Conservation (phyloP, 176 grass and related monocot genomes). For the Urochloa ruziziensis region DNA sequence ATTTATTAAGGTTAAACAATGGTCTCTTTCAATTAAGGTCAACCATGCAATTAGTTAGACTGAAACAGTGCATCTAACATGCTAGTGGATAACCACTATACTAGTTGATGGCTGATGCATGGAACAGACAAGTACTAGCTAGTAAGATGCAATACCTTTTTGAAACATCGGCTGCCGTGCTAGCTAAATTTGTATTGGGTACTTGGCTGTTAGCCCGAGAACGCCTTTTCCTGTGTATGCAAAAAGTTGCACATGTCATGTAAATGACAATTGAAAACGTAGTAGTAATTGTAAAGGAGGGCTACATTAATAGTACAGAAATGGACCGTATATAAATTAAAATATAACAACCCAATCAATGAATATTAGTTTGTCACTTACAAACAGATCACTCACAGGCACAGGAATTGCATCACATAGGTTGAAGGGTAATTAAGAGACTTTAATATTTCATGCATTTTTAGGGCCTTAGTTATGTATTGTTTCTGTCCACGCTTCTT, state of each 20-base stretch:
- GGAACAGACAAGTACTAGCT: not conserved
- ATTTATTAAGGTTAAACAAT: constrained; percentile 7
- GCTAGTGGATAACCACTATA: not conserved
- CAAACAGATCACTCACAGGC: constrained; percentile 8
- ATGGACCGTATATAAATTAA: not conserved
- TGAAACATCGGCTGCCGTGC: constrained; percentile 24
- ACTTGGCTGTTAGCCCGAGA: constrained; percentile 38
- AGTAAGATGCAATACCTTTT: constrained; percentile 49
- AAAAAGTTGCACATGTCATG: constrained; percentile 12
- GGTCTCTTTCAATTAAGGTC: not conserved
- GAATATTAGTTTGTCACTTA: not conserved
- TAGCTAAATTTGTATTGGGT: constrained; percentile 35
- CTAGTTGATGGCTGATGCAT: not conserved
- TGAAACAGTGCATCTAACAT: not conserved
- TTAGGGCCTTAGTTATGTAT: not conserved
- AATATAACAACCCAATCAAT: not conserved
- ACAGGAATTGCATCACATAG: not conserved
- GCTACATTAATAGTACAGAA: not conserved
- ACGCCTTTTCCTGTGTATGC: constrained; percentile 57
- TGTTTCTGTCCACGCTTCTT: not conserved
- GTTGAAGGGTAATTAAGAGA: not conserved
- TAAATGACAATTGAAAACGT: constrained; percentile 7
- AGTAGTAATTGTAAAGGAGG: not conserved
- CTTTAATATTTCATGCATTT: not conserved
- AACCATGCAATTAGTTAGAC: constrained; percentile 24